phyloP scores from a whole-genome alignment of 208 protist genomes.

The Wallacemonas sp. region DNA sequence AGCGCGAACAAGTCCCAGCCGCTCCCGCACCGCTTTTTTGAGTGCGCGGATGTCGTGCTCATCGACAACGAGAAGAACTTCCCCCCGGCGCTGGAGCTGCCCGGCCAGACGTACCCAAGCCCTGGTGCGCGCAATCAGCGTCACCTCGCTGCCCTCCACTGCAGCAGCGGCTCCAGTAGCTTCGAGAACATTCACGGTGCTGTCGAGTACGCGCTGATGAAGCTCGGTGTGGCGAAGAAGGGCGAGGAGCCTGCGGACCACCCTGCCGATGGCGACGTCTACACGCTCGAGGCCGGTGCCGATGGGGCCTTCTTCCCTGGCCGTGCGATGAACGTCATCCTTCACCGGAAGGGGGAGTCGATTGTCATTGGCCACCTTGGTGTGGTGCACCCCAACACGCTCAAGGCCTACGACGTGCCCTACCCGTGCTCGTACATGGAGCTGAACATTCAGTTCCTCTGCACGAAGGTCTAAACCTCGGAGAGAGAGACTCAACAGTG shows the following conservation, averaged over 20 bases:
- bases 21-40: constrained; percentile 96
- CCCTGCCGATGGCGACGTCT: constrained; percentile 33
- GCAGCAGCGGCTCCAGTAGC: constrained; percentile 63
- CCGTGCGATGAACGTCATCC: constrained; percentile 82
- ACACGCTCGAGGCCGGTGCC: constrained; percentile 53
- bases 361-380: constrained; percentile 77
- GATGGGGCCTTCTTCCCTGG: constrained; percentile 93
- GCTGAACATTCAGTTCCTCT: constrained; percentile 90
- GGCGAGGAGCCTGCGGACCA: constrained; percentile 23
- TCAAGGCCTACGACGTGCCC: constrained; percentile 92
- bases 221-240: constrained; percentile 64
- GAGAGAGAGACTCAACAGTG: constrained; percentile 4
- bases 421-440: constrained; percentile 94
- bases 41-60: constrained; percentile 96
- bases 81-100: constrained; percentile 75
- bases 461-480: constrained; percentile 16
- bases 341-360: constrained; percentile 62
- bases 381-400: constrained; percentile 90
- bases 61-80: constrained; percentile 89
- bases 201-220: constrained; percentile 67
- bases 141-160: constrained; percentile 87
- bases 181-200: constrained; percentile 87
- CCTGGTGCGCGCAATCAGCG: constrained; percentile 91
- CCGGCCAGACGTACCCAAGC: constrained; percentile 40
- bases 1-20: constrained; percentile 89